Evolutionary conservation across 495 filamentous ascomycete genomes (phyloP), one percentile per base, ranked within the genome.

Genomic region (Penicillium antarcticum): DNA sequence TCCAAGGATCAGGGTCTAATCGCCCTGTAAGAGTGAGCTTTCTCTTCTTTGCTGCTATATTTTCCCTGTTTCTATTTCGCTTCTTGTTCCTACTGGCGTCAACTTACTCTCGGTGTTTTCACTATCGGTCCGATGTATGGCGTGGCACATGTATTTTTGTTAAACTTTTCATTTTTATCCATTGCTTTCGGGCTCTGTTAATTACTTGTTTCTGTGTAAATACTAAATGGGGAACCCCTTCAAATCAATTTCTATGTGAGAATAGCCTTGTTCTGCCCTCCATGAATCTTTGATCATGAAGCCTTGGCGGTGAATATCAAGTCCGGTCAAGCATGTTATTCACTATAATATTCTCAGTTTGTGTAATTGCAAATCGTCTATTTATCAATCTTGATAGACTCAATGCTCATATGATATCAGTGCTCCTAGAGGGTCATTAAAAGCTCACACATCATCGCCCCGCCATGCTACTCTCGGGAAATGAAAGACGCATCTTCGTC

Each of bases 1-100:
- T 26, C 29, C 16, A 36, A 52, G 49, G 47, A 59, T 48, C 42
- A 53, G 36, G 46, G 16, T 48, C 42, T 35, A 38, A 24, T 14
- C 16, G 9, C 32, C 32, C 36, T 40, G 26, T 33, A 13, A 48
- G 33, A 40, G 29, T 32, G 37, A 17, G 13, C 33, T 19, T 29
- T 29, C 26, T 8, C 8, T 8, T 12, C 11, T 21, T 40, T 32
- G 10, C 14, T 37, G 24, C 31, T 31, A 17, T 17, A n/a, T 46
- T 33, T 41, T 18, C 5, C 1, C 33, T 45, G 5, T 10, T 39
- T 45, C 9, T 24, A 35, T 6, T 44, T 39, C 7, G 21, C 18
- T 31, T 51, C n/a, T 26, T 18, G n/a, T 31, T 45, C 16, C 8
- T 7, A 14, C 49, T 38, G 14, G 17, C 13, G 11, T 40, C 36